Base-by-base conservation (phyloP, 2,329 filamentous ascomycete species). In the Plenodomus lindquistii region DNA sequence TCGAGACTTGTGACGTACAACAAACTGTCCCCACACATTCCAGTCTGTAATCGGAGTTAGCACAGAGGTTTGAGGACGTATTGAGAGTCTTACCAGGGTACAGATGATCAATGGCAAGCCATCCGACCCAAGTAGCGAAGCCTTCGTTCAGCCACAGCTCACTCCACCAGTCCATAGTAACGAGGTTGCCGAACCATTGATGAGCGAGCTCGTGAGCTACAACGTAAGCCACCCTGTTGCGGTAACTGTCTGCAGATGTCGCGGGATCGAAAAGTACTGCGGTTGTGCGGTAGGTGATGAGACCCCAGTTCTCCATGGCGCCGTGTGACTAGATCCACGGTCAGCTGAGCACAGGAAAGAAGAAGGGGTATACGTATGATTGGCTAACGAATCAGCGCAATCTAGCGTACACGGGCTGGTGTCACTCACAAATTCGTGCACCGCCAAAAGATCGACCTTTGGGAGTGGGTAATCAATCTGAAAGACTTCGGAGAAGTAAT, bases 231-330 rank as follows among this genome's bases (percentile, higher is more conserved):
- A 99, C 88, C 31, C 92, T 84, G 72, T 96, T 97, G 74, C 91
- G 92, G 77, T 93, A 97, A 57, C 86, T 85, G 36, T 89, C 85
- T 70, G 97, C 93, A 0, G 93, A 97, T 40, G 87, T 89, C 70
- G 91, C 86, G 72, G 96, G 91, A 65, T 99, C 93, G 67, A 94
- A 99, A n/a, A 99, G 82, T 21, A 99, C 88, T 42, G 94, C 92
- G 10, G 93, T 97, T 10, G 93, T 96, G 58, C 91, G 84, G 77
- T 97, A 99, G 24, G 94, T 97, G 49, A 99, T 91, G 44, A 99
- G 80, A 70, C 93, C 93, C 93, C 93, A 97, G 74, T 97, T 97
- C 81, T 97, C 92, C 92, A 97, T 97, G 55, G 92, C 93, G 59
- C 93, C 93, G 50, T 82, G 79, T 65, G 79, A 81, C 80, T 82